These are phyloP conservation scores for Elongisporangium prolatum DNA, from an alignment of 352 stramenopile genomes.

Conservation along the genomic window DNA sequence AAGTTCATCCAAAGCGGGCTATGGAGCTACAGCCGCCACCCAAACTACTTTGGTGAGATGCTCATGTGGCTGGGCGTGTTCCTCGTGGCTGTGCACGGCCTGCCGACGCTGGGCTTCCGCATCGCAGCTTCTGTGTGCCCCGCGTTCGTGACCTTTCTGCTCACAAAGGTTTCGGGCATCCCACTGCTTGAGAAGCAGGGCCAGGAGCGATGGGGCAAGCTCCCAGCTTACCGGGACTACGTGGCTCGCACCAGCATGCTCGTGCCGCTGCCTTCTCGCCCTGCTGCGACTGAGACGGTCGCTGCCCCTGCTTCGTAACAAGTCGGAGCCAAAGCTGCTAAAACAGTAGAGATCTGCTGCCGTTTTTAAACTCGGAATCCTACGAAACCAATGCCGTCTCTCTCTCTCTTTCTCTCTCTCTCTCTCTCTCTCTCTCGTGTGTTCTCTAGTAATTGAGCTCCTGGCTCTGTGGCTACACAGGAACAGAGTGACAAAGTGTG, in stretches of 20 bases:
- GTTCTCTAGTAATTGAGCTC: too few species aligned
- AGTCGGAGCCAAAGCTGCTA: too few species aligned
- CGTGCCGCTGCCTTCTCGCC: conserved; percentile 18
- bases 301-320: neutral
- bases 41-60: conserved; percentile 92
- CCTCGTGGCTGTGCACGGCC: conserved; percentile 29
- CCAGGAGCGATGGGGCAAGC: conserved; percentile 56
- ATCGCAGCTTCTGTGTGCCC: conserved; percentile 43
- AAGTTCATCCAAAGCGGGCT: conserved; percentile 79
- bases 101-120: conserved; percentile 37
- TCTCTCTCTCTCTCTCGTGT: neutral
- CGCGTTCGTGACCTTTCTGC: conserved; percentile 57
- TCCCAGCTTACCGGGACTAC: conserved; percentile 66
- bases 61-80: conserved; percentile 82
- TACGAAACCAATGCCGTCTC: neutral
- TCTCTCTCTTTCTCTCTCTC: neutral
- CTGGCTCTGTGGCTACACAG: neutral
- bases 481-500: neutral
- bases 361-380: too few species aligned
- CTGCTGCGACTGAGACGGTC: neutral
- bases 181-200: conserved; percentile 69
- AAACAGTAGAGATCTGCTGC: too few species aligned
- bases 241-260: conserved; percentile 62
- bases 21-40: conserved; percentile 87
- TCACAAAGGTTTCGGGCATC: conserved; percentile 61